Evolutionary conservation across 2,329 filamentous ascomycete species (phyloP).

Genomic region (Mycosphaerella sp.): DNA sequence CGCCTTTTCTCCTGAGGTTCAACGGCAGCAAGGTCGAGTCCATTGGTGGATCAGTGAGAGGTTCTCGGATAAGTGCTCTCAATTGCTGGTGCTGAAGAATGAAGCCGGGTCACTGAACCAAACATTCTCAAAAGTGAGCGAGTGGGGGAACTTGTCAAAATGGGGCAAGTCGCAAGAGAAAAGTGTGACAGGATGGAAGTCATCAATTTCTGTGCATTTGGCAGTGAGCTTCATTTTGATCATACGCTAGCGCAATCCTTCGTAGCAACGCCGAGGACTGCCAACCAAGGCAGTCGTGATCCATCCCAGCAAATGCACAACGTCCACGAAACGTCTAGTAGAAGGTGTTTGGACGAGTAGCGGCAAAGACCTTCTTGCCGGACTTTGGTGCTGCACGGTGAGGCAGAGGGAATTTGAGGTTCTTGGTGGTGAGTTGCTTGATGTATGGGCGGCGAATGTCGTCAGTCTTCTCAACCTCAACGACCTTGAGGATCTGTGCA

Average conservation of each 20-base stretch:
- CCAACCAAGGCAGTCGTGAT: constrained; percentile 18
- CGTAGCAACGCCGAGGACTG: constrained; percentile 19
- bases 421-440: constrained; percentile 93
- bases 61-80: too few species aligned
- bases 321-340: constrained; percentile 60
- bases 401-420: constrained; percentile 96
- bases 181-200: background rate
- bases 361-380: constrained; percentile 87
- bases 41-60: too few species aligned
- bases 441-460: constrained; percentile 99
- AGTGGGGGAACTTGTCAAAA: too few species aligned
- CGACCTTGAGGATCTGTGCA: constrained; percentile 86
- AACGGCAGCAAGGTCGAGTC: too few species aligned
- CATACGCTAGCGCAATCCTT: constrained; percentile 22
- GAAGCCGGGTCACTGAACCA: too few species aligned
- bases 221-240: constrained; percentile 9
- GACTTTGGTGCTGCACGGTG: constrained; percentile 82
- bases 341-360: constrained; percentile 93
- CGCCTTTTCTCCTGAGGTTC: too few species aligned
- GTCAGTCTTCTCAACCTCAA: constrained; percentile 90
- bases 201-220: constrained; percentile 12
- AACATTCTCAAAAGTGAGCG: too few species aligned
- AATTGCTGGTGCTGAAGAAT: too few species aligned
- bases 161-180: too few species aligned
- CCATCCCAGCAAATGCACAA: constrained; percentile 21